Evolutionary conservation across 2,329 filamentous ascomycete genomes (phyloP), one percentile per base, ranked within the genome.

Genomic region (Xylaria polymorpha): DNA sequence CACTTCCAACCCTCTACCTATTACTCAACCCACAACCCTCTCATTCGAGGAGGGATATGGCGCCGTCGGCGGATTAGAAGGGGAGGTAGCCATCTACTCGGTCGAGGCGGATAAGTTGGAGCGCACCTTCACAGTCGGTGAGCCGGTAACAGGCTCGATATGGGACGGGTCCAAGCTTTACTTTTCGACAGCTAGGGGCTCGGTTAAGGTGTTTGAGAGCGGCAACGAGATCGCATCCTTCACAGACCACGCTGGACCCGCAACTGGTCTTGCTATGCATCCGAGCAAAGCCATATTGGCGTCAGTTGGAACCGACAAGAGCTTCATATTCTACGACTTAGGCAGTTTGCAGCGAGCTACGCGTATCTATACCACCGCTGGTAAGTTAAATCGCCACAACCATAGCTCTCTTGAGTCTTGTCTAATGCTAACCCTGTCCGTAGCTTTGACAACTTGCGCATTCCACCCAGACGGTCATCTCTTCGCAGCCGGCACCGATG

Each of bases 391-490:
- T 35, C 39, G 39, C 15, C 9, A 46, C 4, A 10, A 14, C 12
- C 20, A 51, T 46, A 9, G 12, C 43, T 32, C 22, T 25, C 6
- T 58, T 29, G 3, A 25, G 46, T 35, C 3, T 29, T 5, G 12
- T 22, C 1, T 14, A 44, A 29, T 22, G 48, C 58, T 68, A 55
- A 73, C 50, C 22, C 22, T n/a, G 8, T 46, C 29, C 6, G 12
- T 77, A 92, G 93, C 90, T 69, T 84, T 97, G 55, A 92, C 92
- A 1, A 88, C 90, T 60, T 92, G 90, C 72, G 88, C 91, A 41
- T 98, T 99, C 86, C 96, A 99, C 79, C 96, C 97, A 7, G 96
- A 99, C 78, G 96, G 96, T n/a, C 93, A 98, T 78, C 86, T 99
- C 6, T 89, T 98, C 75, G 95, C 94, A 46, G 92, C 91, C 2